Evolutionary conservation across 805 yeast species (phyloP).

Genomic region (Ogataea ramenticola): DNA sequence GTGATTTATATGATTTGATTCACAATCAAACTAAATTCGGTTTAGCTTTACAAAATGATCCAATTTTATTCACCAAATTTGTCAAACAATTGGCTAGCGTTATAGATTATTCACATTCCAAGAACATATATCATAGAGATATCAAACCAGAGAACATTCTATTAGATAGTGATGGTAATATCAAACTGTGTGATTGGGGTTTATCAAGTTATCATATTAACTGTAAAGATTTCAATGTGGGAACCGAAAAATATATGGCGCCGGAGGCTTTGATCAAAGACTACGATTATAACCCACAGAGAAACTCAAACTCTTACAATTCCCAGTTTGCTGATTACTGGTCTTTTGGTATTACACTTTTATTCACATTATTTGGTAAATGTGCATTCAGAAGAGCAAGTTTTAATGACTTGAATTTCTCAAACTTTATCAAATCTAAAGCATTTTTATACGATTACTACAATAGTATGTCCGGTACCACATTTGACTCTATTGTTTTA

Average conservation of each 20-base stretch:
- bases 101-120: slow-evolving; percentile 45
- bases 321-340: slow-evolving; percentile 44
- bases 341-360: slow-evolving; percentile 46
- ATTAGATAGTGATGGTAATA: slow-evolving; percentile 39
- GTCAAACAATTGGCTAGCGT: slow-evolving; percentile 47
- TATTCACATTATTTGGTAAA: slow-evolving; percentile 44
- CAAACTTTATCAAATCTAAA: slow-evolving; percentile 32
- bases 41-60: slow-evolving; percentile 17
- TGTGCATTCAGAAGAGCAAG: slow-evolving; percentile 41
- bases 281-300: slow-evolving; percentile 1
- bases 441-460: slow-evolving; percentile 42
- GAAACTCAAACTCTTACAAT: background rate
- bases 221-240: slow-evolving; percentile 34
- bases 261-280: slow-evolving; percentile 33
- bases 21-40: slow-evolving; percentile 24
- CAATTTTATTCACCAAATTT: slow-evolving; percentile 17
- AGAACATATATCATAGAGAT: slow-evolving; percentile 62
- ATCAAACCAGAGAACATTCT: slow-evolving; percentile 69
- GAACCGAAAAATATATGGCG: slow-evolving; percentile 56
- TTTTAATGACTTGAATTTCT: slow-evolving; percentile 33
- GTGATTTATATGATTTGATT: slow-evolving; percentile 60
- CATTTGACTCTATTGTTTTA: slow-evolving; percentile 33
- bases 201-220: slow-evolving; percentile 36
- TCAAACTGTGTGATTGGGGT: slow-evolving; percentile 73
- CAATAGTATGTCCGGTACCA: slow-evolving; percentile 35